phyloP scores from a whole-genome alignment of 192 early-diverging fungal species.

The Thamnidium elegans region DNA sequence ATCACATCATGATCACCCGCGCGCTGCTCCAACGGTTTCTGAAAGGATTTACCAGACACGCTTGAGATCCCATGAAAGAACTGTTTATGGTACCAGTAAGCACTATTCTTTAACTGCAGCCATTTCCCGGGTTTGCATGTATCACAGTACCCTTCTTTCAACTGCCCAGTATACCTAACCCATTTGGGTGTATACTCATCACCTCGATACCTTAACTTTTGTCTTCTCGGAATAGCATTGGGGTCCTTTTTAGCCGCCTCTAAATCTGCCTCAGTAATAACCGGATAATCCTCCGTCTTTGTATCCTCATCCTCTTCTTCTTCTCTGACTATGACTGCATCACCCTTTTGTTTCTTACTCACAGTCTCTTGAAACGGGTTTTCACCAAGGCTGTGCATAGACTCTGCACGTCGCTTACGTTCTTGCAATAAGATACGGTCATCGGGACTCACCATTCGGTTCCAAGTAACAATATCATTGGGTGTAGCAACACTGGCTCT shows the following conservation, averaged over 20 bases:
- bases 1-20: constrained; percentile 61
- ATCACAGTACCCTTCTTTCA: constrained; percentile 83
- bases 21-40: constrained; percentile 64
- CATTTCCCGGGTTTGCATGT: constrained; percentile 77
- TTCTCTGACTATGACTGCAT: background rate
- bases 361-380: background rate
- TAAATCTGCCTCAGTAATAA: constrained; percentile 35
- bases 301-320: too few species aligned
- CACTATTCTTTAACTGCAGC: constrained; percentile 86
- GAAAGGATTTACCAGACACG: constrained; percentile 72
- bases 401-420: background rate
- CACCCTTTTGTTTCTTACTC: background rate
- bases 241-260: constrained; percentile 46
- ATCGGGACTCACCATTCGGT: background rate
- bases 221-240: constrained; percentile 56
- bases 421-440: background rate
- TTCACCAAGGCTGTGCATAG: background rate
- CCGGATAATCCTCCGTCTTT: constrained; percentile 15
- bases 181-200: constrained; percentile 82
- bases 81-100: constrained; percentile 90
- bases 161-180: constrained; percentile 71
- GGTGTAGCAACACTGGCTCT: background rate
- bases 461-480: constrained; percentile 9
- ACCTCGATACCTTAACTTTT: constrained; percentile 65
- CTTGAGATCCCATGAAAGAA: constrained; percentile 85